Conservation (phyloP, 1,284 basidiomycete genomes). For the Trametes versicolor region DNA sequence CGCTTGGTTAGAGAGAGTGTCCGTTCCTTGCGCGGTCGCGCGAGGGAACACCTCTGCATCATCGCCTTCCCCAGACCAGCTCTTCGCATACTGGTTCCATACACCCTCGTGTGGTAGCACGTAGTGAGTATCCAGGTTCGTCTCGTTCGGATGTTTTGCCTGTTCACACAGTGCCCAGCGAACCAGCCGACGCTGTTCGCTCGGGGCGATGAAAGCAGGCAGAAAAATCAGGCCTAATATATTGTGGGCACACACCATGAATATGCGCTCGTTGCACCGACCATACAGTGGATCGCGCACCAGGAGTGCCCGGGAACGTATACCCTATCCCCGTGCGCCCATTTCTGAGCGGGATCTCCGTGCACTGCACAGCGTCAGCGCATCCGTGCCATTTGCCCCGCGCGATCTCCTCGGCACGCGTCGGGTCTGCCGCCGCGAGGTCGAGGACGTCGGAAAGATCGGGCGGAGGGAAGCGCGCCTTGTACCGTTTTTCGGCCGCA, state of each 20-base stretch:
- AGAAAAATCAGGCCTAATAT: slow-evolving; percentile 81
- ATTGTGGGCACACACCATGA: slow-evolving; percentile 33
- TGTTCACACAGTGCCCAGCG: slow-evolving; percentile 79
- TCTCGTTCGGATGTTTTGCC: slow-evolving; percentile 82
- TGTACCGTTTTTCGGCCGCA: slow-evolving; percentile 79
- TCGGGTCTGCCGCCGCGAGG: slow-evolving; percentile 57
- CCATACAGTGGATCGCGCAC: slow-evolving; percentile 48
- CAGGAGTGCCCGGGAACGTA: slow-evolving; percentile 62
- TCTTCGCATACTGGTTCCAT: slow-evolving; percentile 70
- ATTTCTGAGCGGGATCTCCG: slow-evolving; percentile 41
- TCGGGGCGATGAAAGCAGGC: slow-evolving; percentile 70
- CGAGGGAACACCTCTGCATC: slow-evolving; percentile 53
- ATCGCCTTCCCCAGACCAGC: slow-evolving; percentile 42
- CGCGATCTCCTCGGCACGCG: slow-evolving; percentile 51
- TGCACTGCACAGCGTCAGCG: slow-evolving; percentile 48
- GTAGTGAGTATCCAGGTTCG: slow-evolving; percentile 90
- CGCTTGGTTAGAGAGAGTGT: neutral
- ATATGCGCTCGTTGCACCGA: slow-evolving; percentile 36
- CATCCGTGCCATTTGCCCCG: slow-evolving; percentile 60
- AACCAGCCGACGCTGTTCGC: slow-evolving; percentile 73
- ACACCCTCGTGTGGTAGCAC: slow-evolving; percentile 73
- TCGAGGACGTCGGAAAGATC: slow-evolving; percentile 76
- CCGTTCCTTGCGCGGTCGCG: slow-evolving; percentile 34
- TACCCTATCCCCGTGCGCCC: slow-evolving; percentile 50
- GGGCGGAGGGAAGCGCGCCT: slow-evolving; percentile 78